Percentiles rank a stretch among this genome's conserved stretches.
These are phyloP conservation scores for Hypoxylon sp. DNA, from an alignment of 2,329 filamentous ascomycete genomes.

Conservation along the genomic window DNA sequence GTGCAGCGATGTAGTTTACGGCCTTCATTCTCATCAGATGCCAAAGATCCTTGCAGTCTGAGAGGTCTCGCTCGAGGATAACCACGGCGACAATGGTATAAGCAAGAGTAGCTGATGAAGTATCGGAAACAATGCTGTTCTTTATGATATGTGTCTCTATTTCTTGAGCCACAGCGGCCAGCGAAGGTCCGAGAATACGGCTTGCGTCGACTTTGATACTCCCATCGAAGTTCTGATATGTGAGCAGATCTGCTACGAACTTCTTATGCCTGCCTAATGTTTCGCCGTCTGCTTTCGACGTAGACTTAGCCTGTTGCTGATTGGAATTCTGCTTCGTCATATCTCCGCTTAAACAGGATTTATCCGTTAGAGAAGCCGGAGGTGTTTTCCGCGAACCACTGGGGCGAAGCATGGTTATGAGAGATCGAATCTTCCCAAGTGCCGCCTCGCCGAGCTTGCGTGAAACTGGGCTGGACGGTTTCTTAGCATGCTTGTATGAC, in stretches of 20 bases:
- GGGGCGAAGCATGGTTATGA: too few relatives aligned
- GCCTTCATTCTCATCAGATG: conserved; percentile 13
- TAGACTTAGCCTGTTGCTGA: background rate
- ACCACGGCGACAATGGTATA: conserved; percentile 10
- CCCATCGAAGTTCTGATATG: conserved; percentile 20
- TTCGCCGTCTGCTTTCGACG: conserved; percentile 3
- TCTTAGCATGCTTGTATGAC: too few relatives aligned
- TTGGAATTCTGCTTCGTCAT: background rate
- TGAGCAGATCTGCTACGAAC: conserved; percentile 18
- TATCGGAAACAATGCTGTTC: background rate
- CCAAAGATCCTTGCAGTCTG: conserved; percentile 23
- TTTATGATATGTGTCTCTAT: conserved; percentile 1
- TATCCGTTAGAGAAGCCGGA: background rate
- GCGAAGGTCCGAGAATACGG: conserved; percentile 8
- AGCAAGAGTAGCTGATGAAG: background rate
- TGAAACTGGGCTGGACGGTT: too few relatives aligned
- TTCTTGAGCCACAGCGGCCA: background rate
- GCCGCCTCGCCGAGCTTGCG: too few relatives aligned
- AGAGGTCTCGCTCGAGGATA: conserved; percentile 18
- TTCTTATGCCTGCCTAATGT: background rate
- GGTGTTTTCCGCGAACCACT: background rate
- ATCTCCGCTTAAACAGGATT: background rate
- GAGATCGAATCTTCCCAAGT: too few relatives aligned
- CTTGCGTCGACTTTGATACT: conserved; percentile 9
- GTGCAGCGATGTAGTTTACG: background rate